Base-by-base conservation (phyloP, 2,329 filamentous ascomycete species). In the Neurospora sp. region DNA sequence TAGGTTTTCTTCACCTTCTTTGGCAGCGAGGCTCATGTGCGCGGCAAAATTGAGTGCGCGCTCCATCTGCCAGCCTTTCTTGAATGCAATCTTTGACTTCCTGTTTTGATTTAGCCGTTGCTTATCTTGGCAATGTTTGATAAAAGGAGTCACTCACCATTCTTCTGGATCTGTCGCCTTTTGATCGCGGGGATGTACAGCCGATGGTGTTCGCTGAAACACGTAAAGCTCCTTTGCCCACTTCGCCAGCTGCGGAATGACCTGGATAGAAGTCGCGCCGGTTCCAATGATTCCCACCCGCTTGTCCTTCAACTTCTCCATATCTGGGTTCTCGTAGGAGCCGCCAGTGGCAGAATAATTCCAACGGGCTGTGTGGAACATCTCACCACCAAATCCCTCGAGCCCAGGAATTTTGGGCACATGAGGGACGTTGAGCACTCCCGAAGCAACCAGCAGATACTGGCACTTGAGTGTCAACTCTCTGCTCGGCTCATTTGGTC, bases 171-270 rank as follows among this genome's bases (percentile, higher is more conserved):
- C 81, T 0, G 82, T 86, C 1, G 76, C 69, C 5, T 76, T 73
- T 67, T 84, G 78, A 17, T 74, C 79, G 10, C 83, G 80, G 19
- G 74, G 73, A 28, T 79, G 79, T 4, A 85, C 78, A 0, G 77
- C 77, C 0, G 82, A 80, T 3, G 85, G 85, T 2, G 86, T 88
- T 2, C 86, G 82, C 74, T 88, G 86, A 74, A 88, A 82, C n/a
- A 88, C 84, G 72, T 82, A 85, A 2, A 88, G 74, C 46, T 86
- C 78, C 66, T 84, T 82, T 0, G 84, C 82, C 70, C 80, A 84
- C 66, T 82, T 79, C 1, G 82, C 83, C 0, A 87, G 74, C 19
- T 79, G 74, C 0, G 84, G 83, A 0, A 85, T 74, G 1, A 78
- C 79, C 71, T 84, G 82, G 2, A 86, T 78, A 0, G 80, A 82